Conservation (phyloP, 768 basidiomycete species). For the Boletus patriciae region DNA sequence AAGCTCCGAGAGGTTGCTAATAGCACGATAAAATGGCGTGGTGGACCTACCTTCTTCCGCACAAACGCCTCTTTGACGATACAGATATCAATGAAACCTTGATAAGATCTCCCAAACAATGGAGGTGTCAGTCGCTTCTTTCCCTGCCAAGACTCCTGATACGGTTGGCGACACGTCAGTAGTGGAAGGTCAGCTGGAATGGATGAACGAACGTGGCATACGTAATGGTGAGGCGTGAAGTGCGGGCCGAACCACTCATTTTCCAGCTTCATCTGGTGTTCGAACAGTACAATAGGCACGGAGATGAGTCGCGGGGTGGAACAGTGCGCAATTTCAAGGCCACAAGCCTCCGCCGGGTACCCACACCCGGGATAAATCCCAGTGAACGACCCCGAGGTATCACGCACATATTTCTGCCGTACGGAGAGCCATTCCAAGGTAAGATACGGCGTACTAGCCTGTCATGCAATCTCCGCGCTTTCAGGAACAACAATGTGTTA, state of each 20-base stretch:
- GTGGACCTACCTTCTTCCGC: conserved; percentile 1
- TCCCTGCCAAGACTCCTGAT: not conserved
- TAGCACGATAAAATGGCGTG: not conserved
- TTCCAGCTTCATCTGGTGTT: not conserved
- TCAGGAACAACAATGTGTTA: not conserved
- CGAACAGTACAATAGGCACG: not conserved
- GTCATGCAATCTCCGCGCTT: not conserved
- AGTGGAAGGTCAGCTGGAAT: not conserved
- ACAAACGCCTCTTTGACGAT: conserved; percentile 5
- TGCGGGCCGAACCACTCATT: no score
- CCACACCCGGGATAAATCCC: no score
- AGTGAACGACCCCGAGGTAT: not conserved
- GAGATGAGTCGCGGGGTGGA: not conserved
- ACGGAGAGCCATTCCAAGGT: not conserved
- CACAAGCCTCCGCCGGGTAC: not conserved
- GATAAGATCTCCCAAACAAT: not conserved
- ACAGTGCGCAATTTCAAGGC: not conserved
- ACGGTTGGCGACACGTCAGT: not conserved
- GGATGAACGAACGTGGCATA: not conserved
- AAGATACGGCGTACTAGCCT: not conserved
- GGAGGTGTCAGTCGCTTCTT: not conserved
- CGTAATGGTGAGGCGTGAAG: not conserved
- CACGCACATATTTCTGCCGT: not conserved
- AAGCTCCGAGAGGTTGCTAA: not conserved
- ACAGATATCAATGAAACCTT: not conserved